Percentiles rank a stretch among this genome's conserved stretches.
Conservation (phyloP, 1,284 basidiomycete species). For the Cystobasidiaceae sp. region DNA sequence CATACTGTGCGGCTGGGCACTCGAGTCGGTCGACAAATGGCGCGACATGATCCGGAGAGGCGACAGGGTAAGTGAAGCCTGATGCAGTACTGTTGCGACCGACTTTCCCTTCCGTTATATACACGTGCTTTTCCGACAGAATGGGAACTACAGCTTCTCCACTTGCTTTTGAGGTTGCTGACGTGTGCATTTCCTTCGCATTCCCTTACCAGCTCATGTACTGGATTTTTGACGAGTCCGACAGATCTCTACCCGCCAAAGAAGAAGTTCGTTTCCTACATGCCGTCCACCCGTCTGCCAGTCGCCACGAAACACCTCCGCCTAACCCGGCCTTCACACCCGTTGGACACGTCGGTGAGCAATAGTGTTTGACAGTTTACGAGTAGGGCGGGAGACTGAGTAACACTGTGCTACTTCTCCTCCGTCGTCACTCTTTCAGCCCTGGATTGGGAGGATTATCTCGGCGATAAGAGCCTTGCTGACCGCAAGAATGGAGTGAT, state of each 20-base stretch:
- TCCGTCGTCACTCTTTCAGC: too few relatives aligned
- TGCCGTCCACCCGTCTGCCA: not conserved
- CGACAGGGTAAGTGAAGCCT: constrained; percentile 11
- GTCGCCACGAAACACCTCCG: not conserved
- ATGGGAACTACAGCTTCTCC: too few relatives aligned
- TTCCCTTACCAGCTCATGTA: constrained; percentile 26
- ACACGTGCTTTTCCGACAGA: too few relatives aligned
- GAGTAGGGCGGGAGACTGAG: too few relatives aligned
- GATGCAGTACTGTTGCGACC: too few relatives aligned
- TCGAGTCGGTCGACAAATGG: constrained; percentile 7
- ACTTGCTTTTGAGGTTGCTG: too few relatives aligned
- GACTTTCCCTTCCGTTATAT: too few relatives aligned
- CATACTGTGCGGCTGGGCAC: constrained; percentile 23
- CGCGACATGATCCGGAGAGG: constrained; percentile 9
- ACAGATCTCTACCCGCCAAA: not conserved
- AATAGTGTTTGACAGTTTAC: too few relatives aligned
- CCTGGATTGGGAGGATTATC: constrained; percentile 25
- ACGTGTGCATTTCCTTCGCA: too few relatives aligned
- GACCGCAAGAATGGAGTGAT: constrained; percentile 16
- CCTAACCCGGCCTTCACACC: constrained; percentile 21
- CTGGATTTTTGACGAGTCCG: constrained; percentile 11
- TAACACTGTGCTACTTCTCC: too few relatives aligned
- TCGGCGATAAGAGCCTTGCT: constrained; percentile 3
- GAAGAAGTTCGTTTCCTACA: not conserved
- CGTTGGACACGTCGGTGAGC: constrained; percentile 28